Base-by-base conservation (phyloP, 495 filamentous ascomycete genomes). In the Penicillium simplicissimum region DNA sequence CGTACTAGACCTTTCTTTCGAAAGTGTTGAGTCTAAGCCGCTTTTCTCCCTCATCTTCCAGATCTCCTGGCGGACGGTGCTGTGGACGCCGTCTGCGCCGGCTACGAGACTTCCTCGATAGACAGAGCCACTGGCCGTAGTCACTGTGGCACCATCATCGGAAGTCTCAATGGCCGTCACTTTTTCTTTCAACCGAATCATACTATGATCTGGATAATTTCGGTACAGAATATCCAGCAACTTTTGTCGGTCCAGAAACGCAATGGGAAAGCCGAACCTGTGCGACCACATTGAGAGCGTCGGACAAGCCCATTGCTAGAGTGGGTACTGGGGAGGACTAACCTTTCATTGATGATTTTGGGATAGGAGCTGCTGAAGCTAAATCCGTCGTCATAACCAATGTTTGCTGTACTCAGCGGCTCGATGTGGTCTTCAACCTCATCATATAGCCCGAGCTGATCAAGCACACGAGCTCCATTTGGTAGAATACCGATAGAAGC, bases 371-470 rank as follows among this genome's bases (percentile, higher is more conserved):
- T 35, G n/a, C 23, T 52, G 33, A 52, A 52, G 28, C n/a, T 52
- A 42, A 52, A 21, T 61, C 52, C 59, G 42, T 58, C 53, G 15
- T 71, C 23, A 31, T 67, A 70, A 11, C 58, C 54, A 15, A 51
- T 51, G 0, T 28, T 35, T 3, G 43, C 43, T 10, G 23, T 28
- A 9, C 4, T 14, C 6, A 48, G 43, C 21, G 43, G 43, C 4
- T 48, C 19, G 43, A 48, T 25, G 23, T 28, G 13, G 14, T 65
- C 49, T 11, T 55, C 25, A 11, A 82, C 52, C n/a, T 61, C 66
- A 38, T 81, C 71, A 7, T 75, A 76, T 0, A 81, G 63, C 73
- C 72, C 81, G 0, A 86, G 61, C 56, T 87, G 84, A 52, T 82
- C 78, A 4, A 84, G 55, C 15, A 82, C 69, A 8, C 78, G 73